phyloP scores from a whole-genome alignment of 2,329 filamentous ascomycete genomes.

The Blastomyces gilchristii region DNA sequence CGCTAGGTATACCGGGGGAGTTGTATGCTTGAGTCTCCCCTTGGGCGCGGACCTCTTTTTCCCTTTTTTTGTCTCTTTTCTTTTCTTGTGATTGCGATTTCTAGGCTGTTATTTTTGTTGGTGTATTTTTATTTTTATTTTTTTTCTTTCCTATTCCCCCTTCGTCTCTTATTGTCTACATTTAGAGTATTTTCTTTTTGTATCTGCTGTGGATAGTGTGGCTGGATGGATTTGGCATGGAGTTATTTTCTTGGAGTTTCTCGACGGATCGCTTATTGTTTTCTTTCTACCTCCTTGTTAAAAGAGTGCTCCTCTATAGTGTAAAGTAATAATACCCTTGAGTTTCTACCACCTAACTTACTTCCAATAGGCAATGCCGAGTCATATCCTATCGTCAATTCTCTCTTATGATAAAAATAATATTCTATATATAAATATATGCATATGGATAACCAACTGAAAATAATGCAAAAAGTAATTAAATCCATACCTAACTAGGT shows the following conservation, averaged over 20 bases:
- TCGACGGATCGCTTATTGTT: neutral
- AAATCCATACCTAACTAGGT: neutral
- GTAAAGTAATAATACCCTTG: neutral
- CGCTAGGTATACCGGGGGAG: slow-evolving; percentile 25
- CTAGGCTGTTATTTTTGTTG: neutral
- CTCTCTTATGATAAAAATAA: neutral
- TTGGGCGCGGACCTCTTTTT: too few relatives aligned
- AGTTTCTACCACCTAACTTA: neutral
- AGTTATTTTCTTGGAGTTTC: neutral
- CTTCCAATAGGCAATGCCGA: neutral
- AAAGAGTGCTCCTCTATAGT: neutral
- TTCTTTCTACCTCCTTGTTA: neutral
- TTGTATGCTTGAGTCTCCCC: slow-evolving; percentile 24
- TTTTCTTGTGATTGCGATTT: neutral
- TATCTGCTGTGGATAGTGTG: neutral
- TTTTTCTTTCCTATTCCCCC: neutral
- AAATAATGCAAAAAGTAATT: neutral
- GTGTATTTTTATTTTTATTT: neutral
- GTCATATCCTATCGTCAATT: neutral
- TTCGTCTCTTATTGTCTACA: neutral
- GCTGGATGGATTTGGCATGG: neutral
- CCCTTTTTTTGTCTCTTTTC: neutral
- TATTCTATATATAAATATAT: neutral
- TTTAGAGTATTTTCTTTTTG: neutral
- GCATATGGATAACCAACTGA: neutral